Percentiles rank a stretch among this genome's conserved stretches.
Conservation (phyloP, 345 rosid species). For the Gossypium stocksii region DNA sequence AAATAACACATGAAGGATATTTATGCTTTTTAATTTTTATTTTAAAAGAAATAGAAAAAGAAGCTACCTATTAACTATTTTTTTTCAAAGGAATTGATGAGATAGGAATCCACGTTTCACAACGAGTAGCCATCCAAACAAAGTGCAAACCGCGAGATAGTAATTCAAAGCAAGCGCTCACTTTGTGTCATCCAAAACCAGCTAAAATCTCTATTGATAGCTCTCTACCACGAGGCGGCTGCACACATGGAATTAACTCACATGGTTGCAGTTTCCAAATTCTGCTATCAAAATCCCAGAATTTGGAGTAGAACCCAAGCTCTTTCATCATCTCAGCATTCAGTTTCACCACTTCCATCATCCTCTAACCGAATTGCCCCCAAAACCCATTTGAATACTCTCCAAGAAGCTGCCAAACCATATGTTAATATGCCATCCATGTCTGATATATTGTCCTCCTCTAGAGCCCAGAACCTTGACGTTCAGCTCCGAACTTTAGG, state of each 20-base stretch:
- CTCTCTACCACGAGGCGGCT: not conserved
- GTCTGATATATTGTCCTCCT: slow-evolving; percentile 59
- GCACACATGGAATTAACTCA: slow-evolving; percentile 7
- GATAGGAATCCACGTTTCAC: not conserved
- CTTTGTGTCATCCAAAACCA: not conserved
- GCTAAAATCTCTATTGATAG: not conserved
- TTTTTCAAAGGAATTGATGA: not conserved
- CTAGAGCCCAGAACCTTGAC: slow-evolving; percentile 69
- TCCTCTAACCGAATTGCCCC: not conserved
- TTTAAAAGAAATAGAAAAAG: too few species aligned
- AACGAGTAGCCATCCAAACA: not conserved
- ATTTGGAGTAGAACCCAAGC: not conserved
- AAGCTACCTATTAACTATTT: too few species aligned
- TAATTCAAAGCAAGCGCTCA: not conserved
- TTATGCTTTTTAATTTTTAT: too few species aligned
- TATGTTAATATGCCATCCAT: slow-evolving; percentile 47
- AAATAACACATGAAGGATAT: too few species aligned
- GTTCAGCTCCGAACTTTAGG: slow-evolving; percentile 64
- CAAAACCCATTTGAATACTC: slow-evolving; percentile 18
- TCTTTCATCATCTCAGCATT: not conserved
- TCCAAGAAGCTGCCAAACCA: not conserved
- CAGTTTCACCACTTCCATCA: slow-evolving; percentile 1
- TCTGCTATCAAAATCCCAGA: slow-evolving; percentile 18
- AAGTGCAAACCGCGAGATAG: not conserved
- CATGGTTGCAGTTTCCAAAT: slow-evolving; percentile 10